A percentile compares a stretch with the other conserved stretches of the same genome.
phyloP scores from a whole-genome alignment of 2,329 filamentous ascomycete species.

The Nemania bipapillata region DNA sequence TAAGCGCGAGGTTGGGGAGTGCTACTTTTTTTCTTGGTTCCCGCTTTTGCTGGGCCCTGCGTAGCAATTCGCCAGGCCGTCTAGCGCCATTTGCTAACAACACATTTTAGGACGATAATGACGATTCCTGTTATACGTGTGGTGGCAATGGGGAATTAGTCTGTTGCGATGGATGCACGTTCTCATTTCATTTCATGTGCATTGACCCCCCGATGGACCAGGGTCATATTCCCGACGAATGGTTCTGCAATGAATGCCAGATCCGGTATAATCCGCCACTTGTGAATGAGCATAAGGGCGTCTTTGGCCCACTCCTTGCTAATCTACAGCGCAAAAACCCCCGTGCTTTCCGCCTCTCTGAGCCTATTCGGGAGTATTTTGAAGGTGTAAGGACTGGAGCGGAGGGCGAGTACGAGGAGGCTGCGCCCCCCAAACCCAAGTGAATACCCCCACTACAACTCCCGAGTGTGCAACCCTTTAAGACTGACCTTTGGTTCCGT shows the following conservation, averaged over 20 bases:
- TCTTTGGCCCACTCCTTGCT: constrained; percentile 72
- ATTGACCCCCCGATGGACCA: constrained; percentile 81
- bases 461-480: background rate
- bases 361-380: constrained; percentile 77
- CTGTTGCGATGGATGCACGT: constrained; percentile 91
- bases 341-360: constrained; percentile 77
- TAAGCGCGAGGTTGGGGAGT: constrained; percentile 38
- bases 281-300: constrained; percentile 60
- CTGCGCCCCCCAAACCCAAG: constrained; percentile 64
- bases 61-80: constrained; percentile 46
- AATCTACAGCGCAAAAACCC: constrained; percentile 75
- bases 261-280: constrained; percentile 60
- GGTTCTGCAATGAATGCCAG: constrained; percentile 83
- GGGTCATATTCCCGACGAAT: constrained; percentile 74
- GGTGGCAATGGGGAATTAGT: constrained; percentile 84
- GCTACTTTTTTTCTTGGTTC: constrained; percentile 46
- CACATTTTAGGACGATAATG: constrained; percentile 73
- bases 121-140: constrained; percentile 90
- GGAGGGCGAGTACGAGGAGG: constrained; percentile 84
- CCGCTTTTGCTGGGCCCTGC: constrained; percentile 53
- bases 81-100: constrained; percentile 52
- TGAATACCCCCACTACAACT: constrained; percentile 57
- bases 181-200: constrained; percentile 90
- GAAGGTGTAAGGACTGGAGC: constrained; percentile 79
- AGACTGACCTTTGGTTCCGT: constrained; percentile 49